Base-by-base conservation (phyloP, 495 filamentous ascomycete genomes). In the Xylaria longipes region DNA sequence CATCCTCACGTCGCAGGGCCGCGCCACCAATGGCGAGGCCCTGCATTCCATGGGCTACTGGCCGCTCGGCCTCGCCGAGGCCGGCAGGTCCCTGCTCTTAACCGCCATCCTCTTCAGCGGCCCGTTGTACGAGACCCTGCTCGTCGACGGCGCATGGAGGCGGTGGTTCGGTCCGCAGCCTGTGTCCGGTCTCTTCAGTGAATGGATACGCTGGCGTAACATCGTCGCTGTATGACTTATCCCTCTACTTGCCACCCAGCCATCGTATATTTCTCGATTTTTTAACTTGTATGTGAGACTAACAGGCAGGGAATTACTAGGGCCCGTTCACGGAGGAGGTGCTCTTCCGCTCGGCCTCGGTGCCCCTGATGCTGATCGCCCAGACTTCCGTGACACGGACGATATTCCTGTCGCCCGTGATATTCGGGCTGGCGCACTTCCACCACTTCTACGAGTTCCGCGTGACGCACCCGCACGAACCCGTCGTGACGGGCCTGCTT, bases 381-480 rank as follows among this genome's bases (percentile, higher is more conserved):
- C 85, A 86, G 39, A 80, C 87, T 8, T 82, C 87, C 4, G 80
- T 89, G 2, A 80, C 80, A 0, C 83, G 81, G 5, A 90, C 93
- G 73, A 85, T 97, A 75, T 94, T 96, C 80, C 79, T 93, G 9
- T 90, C 92, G 0, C 96, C 96, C 2, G 81, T 98, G 12, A 92
- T 97, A 81, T 99, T 99, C 79, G 96, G 97, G 67, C 92, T 99
- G 62, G 93, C 95, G 14, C 96, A 99, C 83, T 80, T 97, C 35
- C 95, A 99, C 81, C 96, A 98, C 82, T 93, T 94, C 80, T 97
- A 97, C 82, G 96, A 99, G 82, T 98, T 95, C 83, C 89, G 90
- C 39, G 83, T 97, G 12, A 92, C 90, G 0, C 88, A 97, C 76
- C 94, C 95, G 20, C 84, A 89, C 72, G 89, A 91, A 2, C 85